Conservation (phyloP, 805 yeast genomes). For the Schizosaccharomyces cryophilus region DNA sequence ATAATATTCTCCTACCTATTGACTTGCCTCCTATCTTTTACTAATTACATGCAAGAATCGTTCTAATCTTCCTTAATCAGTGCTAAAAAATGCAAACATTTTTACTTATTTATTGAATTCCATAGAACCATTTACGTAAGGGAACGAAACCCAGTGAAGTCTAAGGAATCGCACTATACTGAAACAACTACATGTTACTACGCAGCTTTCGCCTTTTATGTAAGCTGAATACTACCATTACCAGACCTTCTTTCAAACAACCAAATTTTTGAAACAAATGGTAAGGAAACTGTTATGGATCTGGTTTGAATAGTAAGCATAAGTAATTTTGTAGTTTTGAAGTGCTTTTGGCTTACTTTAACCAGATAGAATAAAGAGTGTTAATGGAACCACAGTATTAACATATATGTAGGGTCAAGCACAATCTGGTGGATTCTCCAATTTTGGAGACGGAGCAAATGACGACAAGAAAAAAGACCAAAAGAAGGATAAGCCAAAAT, state of each 20-base stretch:
- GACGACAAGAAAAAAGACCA: constrained; percentile 10
- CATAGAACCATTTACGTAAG: too few species aligned
- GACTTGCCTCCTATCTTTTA: too few species aligned
- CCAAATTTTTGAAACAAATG: background rate
- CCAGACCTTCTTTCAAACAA: background rate
- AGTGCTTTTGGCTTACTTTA: background rate
- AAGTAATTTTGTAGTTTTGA: background rate
- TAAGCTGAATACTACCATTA: background rate
- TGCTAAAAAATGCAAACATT: too few species aligned
- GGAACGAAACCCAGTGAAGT: too few species aligned
- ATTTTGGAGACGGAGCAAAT: constrained; percentile 13
- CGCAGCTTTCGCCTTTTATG: background rate
- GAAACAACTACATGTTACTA: too few species aligned
- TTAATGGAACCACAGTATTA: background rate
- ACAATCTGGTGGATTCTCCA: constrained; percentile 13
- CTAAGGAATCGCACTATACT: too few species aligned
- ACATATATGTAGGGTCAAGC: constrained; percentile 13
- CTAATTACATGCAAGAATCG: too few species aligned
- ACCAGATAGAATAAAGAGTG: background rate
- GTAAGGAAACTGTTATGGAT: background rate
- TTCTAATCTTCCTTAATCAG: too few species aligned
- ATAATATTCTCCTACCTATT: too few species aligned
- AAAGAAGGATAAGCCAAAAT: constrained; percentile 57
- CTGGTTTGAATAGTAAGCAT: background rate
- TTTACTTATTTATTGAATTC: too few species aligned